Percentiles rank a stretch among this genome's conserved stretches.
phyloP scores from a whole-genome alignment of 345 rosid species.

The Eucalyptus cloeziana region DNA sequence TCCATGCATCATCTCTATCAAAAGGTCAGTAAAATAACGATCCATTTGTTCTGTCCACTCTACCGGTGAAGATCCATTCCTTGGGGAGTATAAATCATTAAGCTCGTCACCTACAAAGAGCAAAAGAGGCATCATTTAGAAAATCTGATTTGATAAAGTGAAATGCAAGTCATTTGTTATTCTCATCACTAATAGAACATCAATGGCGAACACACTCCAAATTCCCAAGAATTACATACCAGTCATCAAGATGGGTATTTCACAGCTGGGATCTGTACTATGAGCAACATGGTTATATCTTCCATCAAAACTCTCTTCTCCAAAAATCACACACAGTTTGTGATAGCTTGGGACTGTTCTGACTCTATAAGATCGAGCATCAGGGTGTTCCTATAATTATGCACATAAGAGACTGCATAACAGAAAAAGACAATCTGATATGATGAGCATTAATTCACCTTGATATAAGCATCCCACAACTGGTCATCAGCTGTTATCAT shows the following conservation, averaged over 20 bases:
- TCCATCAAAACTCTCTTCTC: constrained; percentile 45
- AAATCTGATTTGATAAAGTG: not conserved
- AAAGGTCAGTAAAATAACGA: constrained; percentile 33
- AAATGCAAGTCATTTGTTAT: not conserved
- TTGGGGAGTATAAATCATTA: constrained; percentile 5
- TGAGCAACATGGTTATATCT: constrained; percentile 64
- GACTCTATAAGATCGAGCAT: constrained; percentile 75
- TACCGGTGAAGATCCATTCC: constrained; percentile 10
- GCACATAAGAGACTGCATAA: constrained; percentile 5
- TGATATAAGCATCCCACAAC: constrained; percentile 58
- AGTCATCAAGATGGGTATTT: constrained; percentile 18
- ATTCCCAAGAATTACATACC: constrained; percentile 20
- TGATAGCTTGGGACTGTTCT: constrained; percentile 69
- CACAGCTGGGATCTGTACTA: constrained; percentile 17
- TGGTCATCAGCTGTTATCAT: constrained; percentile 74
- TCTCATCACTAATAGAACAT: not conserved
- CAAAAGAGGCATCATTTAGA: not conserved
- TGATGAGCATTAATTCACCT: constrained; percentile 24
- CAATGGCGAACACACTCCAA: not conserved
- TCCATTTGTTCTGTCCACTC: constrained; percentile 61
- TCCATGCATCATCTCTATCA: constrained; percentile 36
- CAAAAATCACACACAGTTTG: constrained; percentile 64
- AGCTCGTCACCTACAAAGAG: constrained; percentile 22
- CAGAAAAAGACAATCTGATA: not conserved
- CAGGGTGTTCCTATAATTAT: constrained; percentile 63